These are phyloP conservation scores for Nicotiana knightiana DNA, from an alignment of 257 asterid species.

Conservation along the genomic window DNA sequence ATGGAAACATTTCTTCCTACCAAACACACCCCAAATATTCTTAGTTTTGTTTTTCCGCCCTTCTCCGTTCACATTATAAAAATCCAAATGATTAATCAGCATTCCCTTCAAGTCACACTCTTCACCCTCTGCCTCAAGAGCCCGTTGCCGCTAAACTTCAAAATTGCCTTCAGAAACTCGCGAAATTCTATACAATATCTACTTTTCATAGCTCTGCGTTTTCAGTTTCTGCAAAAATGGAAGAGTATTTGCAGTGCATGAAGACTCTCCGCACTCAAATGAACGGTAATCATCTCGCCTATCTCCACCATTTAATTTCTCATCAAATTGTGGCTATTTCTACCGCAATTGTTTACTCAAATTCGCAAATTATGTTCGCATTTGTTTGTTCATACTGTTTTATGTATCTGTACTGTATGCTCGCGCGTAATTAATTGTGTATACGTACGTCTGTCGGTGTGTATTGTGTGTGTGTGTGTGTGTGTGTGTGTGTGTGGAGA, in stretches of 20 bases:
- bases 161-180: not conserved
- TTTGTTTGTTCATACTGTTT: not conserved
- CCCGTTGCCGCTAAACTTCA: not conserved
- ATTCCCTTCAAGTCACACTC: not conserved
- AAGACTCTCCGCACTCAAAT: constrained; percentile 81
- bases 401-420: not conserved
- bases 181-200: not conserved
- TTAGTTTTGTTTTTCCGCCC: too few relatives aligned
- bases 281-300: constrained; percentile 43
- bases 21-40: too few relatives aligned
- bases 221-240: constrained; percentile 39
- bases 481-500: not conserved
- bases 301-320: not conserved
- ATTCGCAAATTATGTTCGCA: not conserved
- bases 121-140: not conserved
- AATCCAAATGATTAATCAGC: not conserved
- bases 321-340: not conserved
- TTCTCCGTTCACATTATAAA: not conserved
- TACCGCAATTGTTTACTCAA: not conserved
- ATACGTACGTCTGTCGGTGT: not conserved
- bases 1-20: too few relatives aligned
- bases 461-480: not conserved
- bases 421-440: not conserved
- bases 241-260: constrained; percentile 74
- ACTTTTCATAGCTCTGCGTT: not conserved